Evolutionary conservation across 306 rosid species (phyloP).

Genomic region (Prunus padus): DNA sequence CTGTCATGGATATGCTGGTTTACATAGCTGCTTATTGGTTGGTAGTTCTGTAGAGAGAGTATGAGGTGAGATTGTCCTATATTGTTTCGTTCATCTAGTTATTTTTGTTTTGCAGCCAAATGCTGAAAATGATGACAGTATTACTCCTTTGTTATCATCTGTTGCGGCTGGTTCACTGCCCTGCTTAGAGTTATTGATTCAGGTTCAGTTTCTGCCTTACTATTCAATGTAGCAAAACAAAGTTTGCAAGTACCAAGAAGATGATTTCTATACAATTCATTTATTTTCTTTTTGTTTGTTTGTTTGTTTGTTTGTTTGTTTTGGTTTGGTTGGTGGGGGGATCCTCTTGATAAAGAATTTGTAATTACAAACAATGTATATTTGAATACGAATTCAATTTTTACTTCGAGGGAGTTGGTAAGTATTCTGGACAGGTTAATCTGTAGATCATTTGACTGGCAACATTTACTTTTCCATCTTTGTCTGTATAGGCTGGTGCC

Average conservation of each 20-base stretch:
- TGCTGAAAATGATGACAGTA: conserved; percentile 84
- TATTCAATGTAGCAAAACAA: not conserved
- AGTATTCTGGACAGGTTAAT: not conserved
- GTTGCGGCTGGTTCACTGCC: conserved; percentile 89
- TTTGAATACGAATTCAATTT: not conserved
- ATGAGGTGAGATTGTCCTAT: not conserved
- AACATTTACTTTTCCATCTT: conserved; percentile 25
- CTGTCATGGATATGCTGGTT: not conserved
- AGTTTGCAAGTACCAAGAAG: not conserved
- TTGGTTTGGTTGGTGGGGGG: not conserved
- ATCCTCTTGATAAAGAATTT: not conserved
- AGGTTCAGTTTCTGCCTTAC: conserved; percentile 49
- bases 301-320: too few species aligned
- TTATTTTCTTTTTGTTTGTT: too few species aligned
- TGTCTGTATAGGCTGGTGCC: conserved; percentile 71
- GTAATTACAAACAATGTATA: not conserved
- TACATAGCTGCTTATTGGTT: not conserved
- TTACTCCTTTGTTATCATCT: conserved; percentile 81
- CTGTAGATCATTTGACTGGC: not conserved
- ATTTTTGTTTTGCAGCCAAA: conserved; percentile 68
- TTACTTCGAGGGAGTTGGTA: not conserved
- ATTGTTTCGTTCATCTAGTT: not conserved
- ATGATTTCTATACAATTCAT: too few species aligned
- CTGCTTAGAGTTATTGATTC: conserved; percentile 79
- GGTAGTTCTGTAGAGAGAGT: not conserved